A percentile compares a stretch with the other conserved stretches of the same genome.
phyloP scores from a whole-genome alignment of 2,329 filamentous ascomycete species.

The Penicillium decumbens region DNA sequence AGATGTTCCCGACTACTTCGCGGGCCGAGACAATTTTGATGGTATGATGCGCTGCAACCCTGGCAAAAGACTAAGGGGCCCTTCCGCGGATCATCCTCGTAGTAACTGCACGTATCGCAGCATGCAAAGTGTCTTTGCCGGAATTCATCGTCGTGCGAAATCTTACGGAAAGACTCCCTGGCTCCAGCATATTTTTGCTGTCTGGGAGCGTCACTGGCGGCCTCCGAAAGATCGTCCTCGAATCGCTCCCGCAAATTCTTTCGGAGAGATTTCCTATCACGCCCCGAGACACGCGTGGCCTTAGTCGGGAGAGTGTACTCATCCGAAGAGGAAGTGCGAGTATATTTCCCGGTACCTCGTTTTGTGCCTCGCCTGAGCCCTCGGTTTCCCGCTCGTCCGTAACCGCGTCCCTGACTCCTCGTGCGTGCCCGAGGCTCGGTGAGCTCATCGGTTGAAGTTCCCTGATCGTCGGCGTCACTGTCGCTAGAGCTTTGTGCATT shows the following conservation, averaged over 20 bases:
- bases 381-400: neutral
- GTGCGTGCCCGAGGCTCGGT: neutral
- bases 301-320: conserved; percentile 11
- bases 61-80: conserved; percentile 81
- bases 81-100: conserved; percentile 52
- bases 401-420: neutral
- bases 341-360: neutral
- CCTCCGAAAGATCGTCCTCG: conserved; percentile 36
- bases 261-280: conserved; percentile 25
- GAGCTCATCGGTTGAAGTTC: conserved; percentile 3
- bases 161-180: conserved; percentile 66
- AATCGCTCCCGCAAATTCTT: conserved; percentile 45
- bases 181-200: conserved; percentile 51
- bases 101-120: conserved; percentile 68
- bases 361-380: neutral
- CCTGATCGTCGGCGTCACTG: neutral
- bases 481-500: neutral
- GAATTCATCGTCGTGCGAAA: conserved; percentile 63
- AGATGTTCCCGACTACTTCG: conserved; percentile 75
- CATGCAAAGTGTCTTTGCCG: conserved; percentile 61
- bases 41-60: conserved; percentile 79
- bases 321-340: conserved; percentile 3
- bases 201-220: conserved; percentile 46
- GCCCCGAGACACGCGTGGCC: conserved; percentile 29
- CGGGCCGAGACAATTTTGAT: conserved; percentile 74